A percentile compares a stretch with the other conserved stretches of the same genome.
These are phyloP conservation scores for Paraconiothyrium brasiliense DNA, from an alignment of 2,329 filamentous ascomycete genomes.

Conservation along the genomic window DNA sequence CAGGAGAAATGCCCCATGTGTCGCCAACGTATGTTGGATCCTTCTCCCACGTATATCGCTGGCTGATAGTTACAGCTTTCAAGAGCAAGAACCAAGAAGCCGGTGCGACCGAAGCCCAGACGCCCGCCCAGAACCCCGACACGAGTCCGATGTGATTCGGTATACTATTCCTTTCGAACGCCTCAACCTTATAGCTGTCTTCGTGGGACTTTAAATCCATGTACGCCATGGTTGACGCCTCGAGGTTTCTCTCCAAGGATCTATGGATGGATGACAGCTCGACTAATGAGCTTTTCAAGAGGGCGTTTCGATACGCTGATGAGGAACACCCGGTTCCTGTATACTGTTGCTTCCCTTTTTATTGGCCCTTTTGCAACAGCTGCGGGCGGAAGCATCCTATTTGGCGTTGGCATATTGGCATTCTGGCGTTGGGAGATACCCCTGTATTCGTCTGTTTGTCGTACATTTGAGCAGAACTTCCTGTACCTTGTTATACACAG, in stretches of 20 bases:
- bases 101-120: conserved; percentile 24
- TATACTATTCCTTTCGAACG: not conserved
- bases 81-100: conserved; percentile 51
- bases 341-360: not conserved
- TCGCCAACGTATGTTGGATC: conserved; percentile 76
- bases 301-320: not conserved
- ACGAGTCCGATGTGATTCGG: conserved; percentile 29
- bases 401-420: conserved; percentile 9
- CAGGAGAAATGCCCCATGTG: conserved; percentile 98
- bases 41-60: not conserved
- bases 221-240: not conserved
- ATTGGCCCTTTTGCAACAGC: not conserved
- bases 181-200: not conserved
- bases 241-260: not conserved
- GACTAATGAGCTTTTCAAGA: not conserved
- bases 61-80: conserved; percentile 44
- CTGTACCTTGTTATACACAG: not conserved
- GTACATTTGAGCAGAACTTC: not conserved
- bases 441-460: conserved; percentile 15
- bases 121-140: conserved; percentile 25
- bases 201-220: no score
- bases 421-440: conserved; percentile 40
- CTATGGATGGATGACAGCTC: not conserved
- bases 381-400: conserved; percentile 8
- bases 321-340: not conserved